Conservation (phyloP, 371 early-diverging fungal genomes). For the Blakeslea trispora region DNA sequence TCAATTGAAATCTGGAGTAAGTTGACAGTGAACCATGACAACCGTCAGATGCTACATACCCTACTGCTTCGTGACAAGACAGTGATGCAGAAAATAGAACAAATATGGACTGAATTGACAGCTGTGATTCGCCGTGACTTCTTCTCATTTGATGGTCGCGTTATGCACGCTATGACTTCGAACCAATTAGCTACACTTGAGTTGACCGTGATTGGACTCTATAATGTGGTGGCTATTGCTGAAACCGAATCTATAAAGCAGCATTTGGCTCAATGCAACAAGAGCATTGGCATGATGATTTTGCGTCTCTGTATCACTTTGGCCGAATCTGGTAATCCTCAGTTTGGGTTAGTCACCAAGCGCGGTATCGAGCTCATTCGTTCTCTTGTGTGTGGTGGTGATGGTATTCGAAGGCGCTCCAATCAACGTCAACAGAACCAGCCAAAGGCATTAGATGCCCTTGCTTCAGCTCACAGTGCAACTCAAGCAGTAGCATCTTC, state of each 20-base stretch:
- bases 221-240: constrained; percentile 53
- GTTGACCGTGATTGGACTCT: constrained; percentile 54
- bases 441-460: constrained; percentile 6
- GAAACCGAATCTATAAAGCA: constrained; percentile 32
- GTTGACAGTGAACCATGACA: constrained; percentile 58
- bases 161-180: constrained; percentile 49
- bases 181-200: constrained; percentile 59
- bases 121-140: constrained; percentile 41
- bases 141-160: constrained; percentile 45
- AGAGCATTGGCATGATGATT: constrained; percentile 48
- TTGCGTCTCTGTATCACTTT: constrained; percentile 53
- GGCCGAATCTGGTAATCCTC: constrained; percentile 53
- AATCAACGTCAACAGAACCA: constrained; percentile 9
- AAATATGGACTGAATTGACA: constrained; percentile 46
- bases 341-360: constrained; percentile 38
- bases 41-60: constrained; percentile 46
- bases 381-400: constrained; percentile 39
- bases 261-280: constrained; percentile 37
- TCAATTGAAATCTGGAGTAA: constrained; percentile 62
- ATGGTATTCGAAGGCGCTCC: constrained; percentile 34
- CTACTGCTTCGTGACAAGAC: constrained; percentile 29
- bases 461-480: constrained; percentile 1
- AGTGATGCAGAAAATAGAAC: constrained; percentile 17
- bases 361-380: constrained; percentile 51
- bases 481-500: background rate